Percentiles rank a stretch among this genome's conserved stretches.
Conservation (phyloP, 306 rosid genomes). For the Notholithocarpus densiflorus region DNA sequence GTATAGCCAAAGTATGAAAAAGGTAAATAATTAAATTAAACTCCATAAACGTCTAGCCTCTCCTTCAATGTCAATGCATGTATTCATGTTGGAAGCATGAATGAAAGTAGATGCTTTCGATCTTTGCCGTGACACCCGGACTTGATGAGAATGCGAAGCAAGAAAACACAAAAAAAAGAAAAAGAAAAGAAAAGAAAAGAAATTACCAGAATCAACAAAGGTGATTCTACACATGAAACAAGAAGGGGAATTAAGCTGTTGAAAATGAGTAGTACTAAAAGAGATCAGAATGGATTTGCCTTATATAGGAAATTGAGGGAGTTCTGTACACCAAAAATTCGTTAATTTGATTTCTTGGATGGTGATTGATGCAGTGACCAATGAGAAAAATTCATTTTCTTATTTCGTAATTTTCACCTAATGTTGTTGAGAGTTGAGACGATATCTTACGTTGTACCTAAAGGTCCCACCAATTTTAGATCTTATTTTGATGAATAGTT, state of each 20-base stretch:
- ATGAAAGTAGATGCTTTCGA: too few species aligned
- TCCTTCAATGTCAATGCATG: not conserved
- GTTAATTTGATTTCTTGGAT: too few species aligned
- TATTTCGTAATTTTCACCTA: not conserved
- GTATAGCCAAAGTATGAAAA: not conserved
- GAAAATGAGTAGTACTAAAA: not conserved
- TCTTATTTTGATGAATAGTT: not conserved
- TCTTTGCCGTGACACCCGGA: not conserved
- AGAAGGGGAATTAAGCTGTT: not conserved
- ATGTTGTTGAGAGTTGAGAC: constrained; percentile 4
- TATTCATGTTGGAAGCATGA: too few species aligned
- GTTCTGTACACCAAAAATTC: too few species aligned
- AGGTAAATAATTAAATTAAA: not conserved
- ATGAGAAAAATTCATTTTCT: not conserved
- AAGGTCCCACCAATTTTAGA: constrained; percentile 15
- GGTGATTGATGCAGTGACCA: too few species aligned
- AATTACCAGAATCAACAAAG: not conserved
- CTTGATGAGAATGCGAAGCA: not conserved
- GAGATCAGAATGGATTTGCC: not conserved
- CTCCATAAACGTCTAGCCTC: not conserved
- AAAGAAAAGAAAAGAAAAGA: not conserved
- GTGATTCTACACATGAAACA: not conserved
- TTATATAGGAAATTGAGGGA: not conserved
- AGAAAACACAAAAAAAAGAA: not conserved
- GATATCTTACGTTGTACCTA: not conserved